Evolutionary conservation across 805 yeast species (phyloP).

Genomic region (Myxozyma kluyveri): DNA sequence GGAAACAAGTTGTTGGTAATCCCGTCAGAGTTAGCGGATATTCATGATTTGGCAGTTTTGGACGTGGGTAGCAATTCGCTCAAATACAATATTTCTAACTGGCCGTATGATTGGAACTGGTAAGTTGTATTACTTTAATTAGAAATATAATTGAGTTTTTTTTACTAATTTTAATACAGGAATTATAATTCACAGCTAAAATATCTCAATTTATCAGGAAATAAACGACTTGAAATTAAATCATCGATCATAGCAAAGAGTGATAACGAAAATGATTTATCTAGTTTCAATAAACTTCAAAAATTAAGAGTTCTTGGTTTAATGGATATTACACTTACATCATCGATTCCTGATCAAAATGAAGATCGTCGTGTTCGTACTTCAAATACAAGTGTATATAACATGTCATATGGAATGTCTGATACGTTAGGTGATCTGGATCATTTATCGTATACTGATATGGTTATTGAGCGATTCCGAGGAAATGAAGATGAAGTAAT

Average conservation of each 20-base stretch:
- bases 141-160: background rate
- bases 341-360: conserved; percentile 84
- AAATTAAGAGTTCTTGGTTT: conserved; percentile 73
- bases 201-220: conserved; percentile 88
- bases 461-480: conserved; percentile 80
- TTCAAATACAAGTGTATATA: conserved; percentile 73
- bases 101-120: conserved; percentile 99
- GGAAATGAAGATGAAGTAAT: conserved; percentile 80
- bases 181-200: conserved; percentile 70
- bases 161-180: conserved; percentile 3
- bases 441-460: conserved; percentile 70
- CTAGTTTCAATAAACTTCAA: conserved; percentile 71
- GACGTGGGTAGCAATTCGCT: conserved; percentile 90
- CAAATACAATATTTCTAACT: conserved; percentile 88
- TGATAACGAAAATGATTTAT: conserved; percentile 37
- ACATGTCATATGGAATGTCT: conserved; percentile 84
- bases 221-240: conserved; percentile 84
- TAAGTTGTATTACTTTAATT: background rate
- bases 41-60: conserved; percentile 60
- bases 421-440: conserved; percentile 74
- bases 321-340: conserved; percentile 92
- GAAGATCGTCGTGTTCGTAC: conserved; percentile 83
- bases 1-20: conserved; percentile 81
- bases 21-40: conserved; percentile 81
- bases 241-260: conserved; percentile 51